Evolutionary conservation across 192 early-diverging fungal species (phyloP).

Genomic region (Umbelopsis sp.): DNA sequence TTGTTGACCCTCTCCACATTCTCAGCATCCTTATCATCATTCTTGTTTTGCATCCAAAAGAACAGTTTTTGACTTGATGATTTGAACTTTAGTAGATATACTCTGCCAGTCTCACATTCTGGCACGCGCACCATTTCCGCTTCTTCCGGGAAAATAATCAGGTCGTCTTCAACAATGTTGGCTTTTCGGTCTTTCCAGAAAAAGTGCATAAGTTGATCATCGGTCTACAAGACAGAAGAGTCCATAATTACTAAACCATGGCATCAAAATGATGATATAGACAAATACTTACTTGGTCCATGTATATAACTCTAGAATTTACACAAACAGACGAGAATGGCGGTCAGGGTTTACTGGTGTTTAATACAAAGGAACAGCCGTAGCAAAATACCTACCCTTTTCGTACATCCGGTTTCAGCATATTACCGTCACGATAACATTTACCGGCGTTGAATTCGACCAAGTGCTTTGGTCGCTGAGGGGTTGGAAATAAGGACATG

Average conservation of each 20-base stretch:
- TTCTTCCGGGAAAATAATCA: constrained; percentile 81
- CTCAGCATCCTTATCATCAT: constrained; percentile 60
- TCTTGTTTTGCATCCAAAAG: constrained; percentile 82
- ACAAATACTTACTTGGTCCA: constrained; percentile 50
- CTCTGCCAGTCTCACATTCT: constrained; percentile 68
- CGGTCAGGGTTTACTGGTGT: neutral
- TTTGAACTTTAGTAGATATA: constrained; percentile 81
- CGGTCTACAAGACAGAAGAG: constrained; percentile 41
- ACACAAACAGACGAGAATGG: neutral
- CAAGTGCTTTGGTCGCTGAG: constrained; percentile 28
- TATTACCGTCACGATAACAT: constrained; percentile 64
- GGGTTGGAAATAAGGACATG: constrained; percentile 42
- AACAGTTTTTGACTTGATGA: constrained; percentile 77
- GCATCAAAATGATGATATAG: neutral
- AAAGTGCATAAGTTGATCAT: constrained; percentile 78
- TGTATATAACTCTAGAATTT: constrained; percentile 55
- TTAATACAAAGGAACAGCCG: neutral
- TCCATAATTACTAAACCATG: neutral
- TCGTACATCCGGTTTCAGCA: constrained; percentile 71
- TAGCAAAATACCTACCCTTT: constrained; percentile 54
- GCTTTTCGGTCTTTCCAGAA: constrained; percentile 77
- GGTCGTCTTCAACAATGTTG: constrained; percentile 46
- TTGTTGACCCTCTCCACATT: constrained; percentile 60
- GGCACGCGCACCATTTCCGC: constrained; percentile 59
- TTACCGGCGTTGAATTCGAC: constrained; percentile 77